Base-by-base conservation (phyloP, 768 basidiomycete genomes). In the Aureoboletus auriporus region DNA sequence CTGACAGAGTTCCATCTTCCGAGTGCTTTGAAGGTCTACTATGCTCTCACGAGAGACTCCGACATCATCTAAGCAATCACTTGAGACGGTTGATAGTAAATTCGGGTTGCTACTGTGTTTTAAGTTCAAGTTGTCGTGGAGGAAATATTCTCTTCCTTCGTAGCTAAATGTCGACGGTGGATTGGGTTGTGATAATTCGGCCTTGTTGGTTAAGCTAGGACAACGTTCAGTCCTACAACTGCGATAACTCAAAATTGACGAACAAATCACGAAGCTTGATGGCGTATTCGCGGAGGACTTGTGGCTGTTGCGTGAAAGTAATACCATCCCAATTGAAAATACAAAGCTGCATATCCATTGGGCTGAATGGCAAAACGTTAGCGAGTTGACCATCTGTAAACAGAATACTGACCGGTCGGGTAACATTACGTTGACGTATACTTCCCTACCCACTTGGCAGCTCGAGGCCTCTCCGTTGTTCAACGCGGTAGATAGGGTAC, bases 271-370 rank as follows among this genome's bases (percentile, higher is more conserved):
- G 58, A 46, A 83, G 63, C 40, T 66, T 58, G 2, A 58, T 36
- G 1, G 67, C 50, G 50, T 84, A 83, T 26, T 65, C 53, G 47
- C 60, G 61, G 46, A 86, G 56, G 34, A 58, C 67, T 12, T 51
- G 33, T 36, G 82, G 82, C 54, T 70, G 70, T n/a, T 65, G 55
- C 26, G 56, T 50, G 11, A 51, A 49, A 1, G 58, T 17, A 13
- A 77, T 42, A 6, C 50, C 23, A n/a, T 49, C 53, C 38, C 61
- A 63, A 42, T 72, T 66, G 28, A 70, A 68, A 20, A 72, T 58
- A 27, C 73, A 68, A 45, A 86, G 67, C 28, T 73, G 79, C 30
- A 84, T 56, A 57, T 86, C 84, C 71, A 82, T 72, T 11, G 79
- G 74, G 20, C 82, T 84, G 50, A 44, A 42, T 28, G 8, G 20